Conservation (phyloP, 2,329 filamentous ascomycete genomes). For the Colletotrichum viniferum region DNA sequence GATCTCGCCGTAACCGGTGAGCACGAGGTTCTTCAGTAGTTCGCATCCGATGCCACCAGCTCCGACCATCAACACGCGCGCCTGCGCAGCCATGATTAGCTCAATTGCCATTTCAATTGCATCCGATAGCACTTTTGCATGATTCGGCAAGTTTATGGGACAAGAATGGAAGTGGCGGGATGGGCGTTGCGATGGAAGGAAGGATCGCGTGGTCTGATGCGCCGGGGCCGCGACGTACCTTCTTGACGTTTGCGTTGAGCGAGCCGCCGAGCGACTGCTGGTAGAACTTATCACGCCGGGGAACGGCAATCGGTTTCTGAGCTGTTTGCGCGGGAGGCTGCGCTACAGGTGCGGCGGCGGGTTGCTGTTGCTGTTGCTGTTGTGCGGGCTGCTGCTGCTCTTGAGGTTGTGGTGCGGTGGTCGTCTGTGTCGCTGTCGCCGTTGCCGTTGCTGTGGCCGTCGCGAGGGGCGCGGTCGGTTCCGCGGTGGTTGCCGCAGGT, state of each 20-base stretch:
- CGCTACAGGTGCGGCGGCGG: not conserved
- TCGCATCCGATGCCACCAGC: slow-evolving; percentile 98
- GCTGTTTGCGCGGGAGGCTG: slow-evolving; percentile 15
- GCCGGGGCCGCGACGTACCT: slow-evolving; percentile 54
- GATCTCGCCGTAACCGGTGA: slow-evolving; percentile 89
- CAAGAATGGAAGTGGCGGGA: not conserved
- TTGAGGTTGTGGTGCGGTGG: not conserved
- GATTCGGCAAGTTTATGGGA: not conserved
- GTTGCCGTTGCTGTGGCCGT: not conserved
- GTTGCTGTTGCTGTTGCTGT: not conserved
- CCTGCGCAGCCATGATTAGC: slow-evolving; percentile 57
- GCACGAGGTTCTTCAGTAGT: slow-evolving; percentile 92
- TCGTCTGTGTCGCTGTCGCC: not conserved
- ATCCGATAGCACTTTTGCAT: not conserved
- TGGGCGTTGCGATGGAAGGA: not conserved
- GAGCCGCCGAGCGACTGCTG: slow-evolving; percentile 69
- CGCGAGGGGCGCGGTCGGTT: not conserved
- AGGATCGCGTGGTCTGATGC: slow-evolving; percentile 18
- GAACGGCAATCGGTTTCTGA: slow-evolving; percentile 21
- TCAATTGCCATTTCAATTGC: slow-evolving; percentile 6
- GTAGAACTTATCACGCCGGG: slow-evolving; percentile 59
- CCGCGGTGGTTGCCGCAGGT: not conserved
- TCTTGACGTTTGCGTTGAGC: slow-evolving; percentile 69
- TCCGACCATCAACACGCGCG: slow-evolving; percentile 90
- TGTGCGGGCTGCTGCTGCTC: not conserved